Evolutionary conservation across 75 land plant genomes (phyloP), one percentile per base, ranked within the genome.

Genomic region (Cryptomeria japonica): DNA sequence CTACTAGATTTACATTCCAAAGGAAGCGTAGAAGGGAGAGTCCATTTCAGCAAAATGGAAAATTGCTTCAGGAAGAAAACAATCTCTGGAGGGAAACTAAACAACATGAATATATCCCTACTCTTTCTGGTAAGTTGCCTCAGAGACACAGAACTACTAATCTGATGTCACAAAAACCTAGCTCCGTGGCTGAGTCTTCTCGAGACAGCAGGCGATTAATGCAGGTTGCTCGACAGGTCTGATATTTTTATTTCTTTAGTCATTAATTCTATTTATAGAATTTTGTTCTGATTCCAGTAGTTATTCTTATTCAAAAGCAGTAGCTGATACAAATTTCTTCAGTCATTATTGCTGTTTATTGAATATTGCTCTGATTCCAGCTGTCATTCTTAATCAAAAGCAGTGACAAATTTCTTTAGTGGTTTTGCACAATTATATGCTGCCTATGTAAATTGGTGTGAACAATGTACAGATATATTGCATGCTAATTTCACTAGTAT

Each of bases 161-260:
- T 55, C n/a, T 51, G 88, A 88, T 41, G 44, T 51, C 77, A 12
- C 56, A 85, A 6, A 88, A 91, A 12, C 58, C 87, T 47, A 87
- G 76, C 56, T 70, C 87, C 72, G 51, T 90, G 49, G 87, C 72
- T 16, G 94, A 93, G 36, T 92, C 94, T 47, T 85, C 96, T 53
- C 88, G 93, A 15, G 91, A 91, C 41, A 95, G 88, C 73, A 88
- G 95, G 38, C 87, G 94, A 84, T 84, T 94, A 61, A 91, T 91
- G 85, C 93, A 93, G 85, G 95, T 92, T 86, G 96, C 96, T 85
- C 93, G 91, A 83, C 96, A 95, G 96, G 96, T 95, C 55, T 53
- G 94, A 39, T 39, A 80, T 39, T 7, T 18, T 77, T 37, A 36
- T 3, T 16, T 37, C 38, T 77, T 22, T 37, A 80, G 44, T 41